Percentiles rank a stretch among this genome's conserved stretches.
Evolutionary conservation across 352 stramenopile genomes (phyloP).

Genomic region (Globisporangium uncinulatum): DNA sequence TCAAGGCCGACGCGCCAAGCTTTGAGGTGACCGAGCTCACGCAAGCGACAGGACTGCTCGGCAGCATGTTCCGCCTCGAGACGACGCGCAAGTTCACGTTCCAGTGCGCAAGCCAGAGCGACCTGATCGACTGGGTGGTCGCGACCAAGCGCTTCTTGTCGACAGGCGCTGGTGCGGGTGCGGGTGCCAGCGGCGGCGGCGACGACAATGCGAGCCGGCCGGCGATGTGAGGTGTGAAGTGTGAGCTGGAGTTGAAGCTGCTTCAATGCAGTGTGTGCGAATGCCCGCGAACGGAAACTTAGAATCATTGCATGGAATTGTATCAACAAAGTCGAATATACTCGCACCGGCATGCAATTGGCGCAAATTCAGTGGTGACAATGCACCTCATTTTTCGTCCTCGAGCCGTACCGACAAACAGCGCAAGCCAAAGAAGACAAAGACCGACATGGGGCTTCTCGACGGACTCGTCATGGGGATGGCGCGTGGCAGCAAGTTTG

Average conservation of each 20-base stretch:
- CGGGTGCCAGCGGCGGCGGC: no score
- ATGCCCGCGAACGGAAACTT: no score
- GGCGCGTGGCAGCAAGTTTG: conserved; percentile 82
- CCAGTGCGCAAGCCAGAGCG: conserved; percentile 69
- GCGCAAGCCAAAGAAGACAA: no score
- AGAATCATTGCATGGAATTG: no score
- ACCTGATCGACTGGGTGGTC: conserved; percentile 81
- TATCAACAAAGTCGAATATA: no score
- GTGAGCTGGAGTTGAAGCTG: no score
- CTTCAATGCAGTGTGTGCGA: no score
- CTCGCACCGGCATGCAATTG: no score
- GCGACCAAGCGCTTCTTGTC: conserved; percentile 67
- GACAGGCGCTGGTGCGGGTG: conserved; percentile 25
- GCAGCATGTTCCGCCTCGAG: conserved; percentile 60
- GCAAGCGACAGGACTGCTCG: conserved; percentile 45
- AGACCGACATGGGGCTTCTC: conserved; percentile 56
- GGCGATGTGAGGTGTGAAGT: not conserved
- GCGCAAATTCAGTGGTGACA: no score
- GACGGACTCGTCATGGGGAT: conserved; percentile 71
- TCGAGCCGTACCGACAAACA: not conserved
- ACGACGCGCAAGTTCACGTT: conserved; percentile 68
- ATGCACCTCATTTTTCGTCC: no score
- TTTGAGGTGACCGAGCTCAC: conserved; percentile 72
- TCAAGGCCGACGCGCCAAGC: conserved; percentile 52
- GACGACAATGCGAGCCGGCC: conserved; percentile 10